These are phyloP conservation scores for Fusarium sp. DNA, from an alignment of 2,329 filamentous ascomycete species.

Conservation along the genomic window DNA sequence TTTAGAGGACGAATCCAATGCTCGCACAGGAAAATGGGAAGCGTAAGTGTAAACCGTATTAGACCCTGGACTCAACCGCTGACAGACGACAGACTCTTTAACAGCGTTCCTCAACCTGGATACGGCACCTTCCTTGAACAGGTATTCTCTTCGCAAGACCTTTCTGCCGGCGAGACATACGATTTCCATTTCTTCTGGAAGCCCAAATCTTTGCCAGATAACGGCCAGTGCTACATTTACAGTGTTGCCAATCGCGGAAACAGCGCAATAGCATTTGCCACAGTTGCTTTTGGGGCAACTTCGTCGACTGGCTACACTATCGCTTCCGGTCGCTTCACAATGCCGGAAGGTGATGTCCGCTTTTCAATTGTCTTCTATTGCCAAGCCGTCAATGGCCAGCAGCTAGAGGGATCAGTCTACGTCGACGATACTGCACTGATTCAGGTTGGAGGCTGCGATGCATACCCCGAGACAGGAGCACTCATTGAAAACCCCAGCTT, in stretches of 20 bases:
- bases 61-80: rapidly evolving
- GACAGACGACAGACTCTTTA: background rate
- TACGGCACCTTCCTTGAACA: background rate
- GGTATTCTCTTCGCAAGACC: rapidly evolving
- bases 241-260: background rate
- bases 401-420: background rate
- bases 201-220: background rate
- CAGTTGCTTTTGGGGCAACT: background rate
- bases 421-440: slow-evolving; percentile 13
- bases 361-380: background rate
- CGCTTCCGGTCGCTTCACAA: background rate
- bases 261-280: too few species aligned
- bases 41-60: background rate
- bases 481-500: slow-evolving; percentile 9
- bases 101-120: too few species aligned
- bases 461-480: slow-evolving; percentile 4
- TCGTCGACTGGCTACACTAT: slow-evolving; percentile 8
- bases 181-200: slow-evolving; percentile 21
- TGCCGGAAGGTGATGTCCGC: background rate
- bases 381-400: background rate
- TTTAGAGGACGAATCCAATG: background rate
- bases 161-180: background rate
- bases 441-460: background rate
- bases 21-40: slow-evolving; percentile 1
- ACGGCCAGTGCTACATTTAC: background rate